Conservation (phyloP, 2,329 filamentous ascomycete genomes). For the Lecanicillium sp. region DNA sequence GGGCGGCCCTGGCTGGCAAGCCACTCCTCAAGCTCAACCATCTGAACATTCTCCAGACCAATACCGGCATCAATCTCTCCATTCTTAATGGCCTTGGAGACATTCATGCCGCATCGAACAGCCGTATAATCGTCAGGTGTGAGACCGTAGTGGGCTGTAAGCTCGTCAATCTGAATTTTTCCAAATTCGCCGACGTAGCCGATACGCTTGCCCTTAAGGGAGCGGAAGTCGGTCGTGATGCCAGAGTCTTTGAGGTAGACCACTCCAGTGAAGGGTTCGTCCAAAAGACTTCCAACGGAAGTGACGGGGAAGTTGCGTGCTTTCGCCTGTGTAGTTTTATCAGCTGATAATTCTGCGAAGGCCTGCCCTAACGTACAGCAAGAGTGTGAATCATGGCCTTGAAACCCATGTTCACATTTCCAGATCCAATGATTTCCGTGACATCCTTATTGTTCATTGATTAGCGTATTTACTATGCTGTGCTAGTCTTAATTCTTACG, state of each 20-base stretch:
- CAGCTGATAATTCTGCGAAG: conserved; percentile 2
- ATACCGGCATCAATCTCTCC: conserved; percentile 68
- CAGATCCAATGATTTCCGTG: conserved; percentile 71
- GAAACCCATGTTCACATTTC: conserved; percentile 71
- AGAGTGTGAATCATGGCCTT: conserved; percentile 82
- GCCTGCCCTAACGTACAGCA: conserved; percentile 39
- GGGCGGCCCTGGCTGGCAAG: conserved; percentile 54
- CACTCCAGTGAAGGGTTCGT: conserved; percentile 74
- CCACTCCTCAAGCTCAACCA: conserved; percentile 77
- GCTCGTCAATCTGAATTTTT: conserved; percentile 78
- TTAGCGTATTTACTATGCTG: not conserved
- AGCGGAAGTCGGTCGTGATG: conserved; percentile 67
- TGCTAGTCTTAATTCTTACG: conserved; percentile 28
- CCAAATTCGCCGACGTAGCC: conserved; percentile 77
- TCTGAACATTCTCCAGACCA: conserved; percentile 74
- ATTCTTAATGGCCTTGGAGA: conserved; percentile 66
- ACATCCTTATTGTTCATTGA: conserved; percentile 49
- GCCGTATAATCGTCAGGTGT: conserved; percentile 65
- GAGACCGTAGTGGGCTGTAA: conserved; percentile 73
- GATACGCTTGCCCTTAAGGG: conserved; percentile 68
- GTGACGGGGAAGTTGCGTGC: conserved; percentile 65
- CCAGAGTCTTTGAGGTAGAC: conserved; percentile 69
- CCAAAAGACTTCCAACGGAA: conserved; percentile 67
- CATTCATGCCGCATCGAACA: conserved; percentile 74
- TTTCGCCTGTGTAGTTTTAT: conserved; percentile 48